phyloP scores from a whole-genome alignment of 306 rosid genomes.

The Prunus fruticosa region DNA sequence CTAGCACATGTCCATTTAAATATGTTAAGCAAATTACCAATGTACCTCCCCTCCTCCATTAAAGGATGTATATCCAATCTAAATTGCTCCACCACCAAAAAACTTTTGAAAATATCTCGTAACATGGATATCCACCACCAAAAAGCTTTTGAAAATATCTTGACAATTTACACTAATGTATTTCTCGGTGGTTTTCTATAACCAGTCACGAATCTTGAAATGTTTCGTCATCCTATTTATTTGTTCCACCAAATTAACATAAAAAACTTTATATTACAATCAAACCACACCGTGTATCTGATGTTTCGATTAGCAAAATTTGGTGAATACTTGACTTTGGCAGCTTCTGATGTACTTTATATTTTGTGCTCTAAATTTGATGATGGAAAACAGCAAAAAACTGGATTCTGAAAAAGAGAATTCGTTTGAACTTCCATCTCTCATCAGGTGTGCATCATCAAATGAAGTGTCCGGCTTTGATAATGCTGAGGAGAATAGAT shows the following conservation, averaged over 20 bases:
- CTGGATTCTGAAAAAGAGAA: conserved; percentile 22
- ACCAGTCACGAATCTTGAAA: not conserved
- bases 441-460: conserved; percentile 50
- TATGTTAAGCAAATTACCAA: too few species aligned
- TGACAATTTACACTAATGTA: too few species aligned
- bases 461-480: conserved; percentile 58
- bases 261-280: not conserved
- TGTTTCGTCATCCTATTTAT: not conserved
- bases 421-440: conserved; percentile 51
- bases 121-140: too few species aligned
- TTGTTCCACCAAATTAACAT: not conserved
- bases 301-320: not conserved
- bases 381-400: conserved; percentile 35
- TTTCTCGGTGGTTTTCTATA: too few species aligned
- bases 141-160: too few species aligned
- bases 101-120: too few species aligned
- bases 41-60: too few species aligned
- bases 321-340: not conserved
- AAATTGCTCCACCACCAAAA: too few species aligned
- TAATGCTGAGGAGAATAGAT: conserved; percentile 16
- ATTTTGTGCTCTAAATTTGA: conserved; percentile 5
- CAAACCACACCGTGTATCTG: not conserved
- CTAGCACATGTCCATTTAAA: too few species aligned
- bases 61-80: too few species aligned
- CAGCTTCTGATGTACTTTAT: not conserved